These are phyloP conservation scores for Suhomyces panamericanus DNA, from an alignment of 1,139 yeast species.

Conservation along the genomic window DNA sequence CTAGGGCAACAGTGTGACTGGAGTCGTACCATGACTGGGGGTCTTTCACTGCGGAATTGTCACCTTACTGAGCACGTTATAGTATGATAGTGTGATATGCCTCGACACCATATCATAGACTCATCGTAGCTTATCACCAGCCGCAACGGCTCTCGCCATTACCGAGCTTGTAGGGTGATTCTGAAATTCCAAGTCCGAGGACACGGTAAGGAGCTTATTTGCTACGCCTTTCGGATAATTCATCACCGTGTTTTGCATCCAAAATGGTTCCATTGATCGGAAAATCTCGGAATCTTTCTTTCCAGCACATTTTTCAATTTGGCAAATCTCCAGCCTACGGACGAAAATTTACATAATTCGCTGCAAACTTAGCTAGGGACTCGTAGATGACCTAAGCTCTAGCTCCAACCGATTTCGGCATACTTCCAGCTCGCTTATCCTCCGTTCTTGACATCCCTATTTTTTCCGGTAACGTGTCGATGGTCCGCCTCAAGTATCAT, in stretches of 20 bases:
- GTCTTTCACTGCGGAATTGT: not conserved
- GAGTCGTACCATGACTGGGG: too few relatives aligned
- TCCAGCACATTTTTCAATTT: not conserved
- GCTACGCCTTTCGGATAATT: not conserved
- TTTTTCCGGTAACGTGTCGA: not conserved
- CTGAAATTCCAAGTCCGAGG: not conserved
- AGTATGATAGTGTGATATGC: not conserved
- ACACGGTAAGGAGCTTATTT: not conserved
- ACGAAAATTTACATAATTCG: not conserved
- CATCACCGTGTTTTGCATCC: conserved; percentile 1
- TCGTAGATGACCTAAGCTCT: too few relatives aligned
- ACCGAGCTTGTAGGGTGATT: not conserved
- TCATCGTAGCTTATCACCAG: not conserved
- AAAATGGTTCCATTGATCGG: conserved; percentile 2
- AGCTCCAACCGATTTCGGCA: not conserved
- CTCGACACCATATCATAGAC: not conserved
- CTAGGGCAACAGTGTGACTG: too few relatives aligned
- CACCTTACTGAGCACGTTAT: not conserved
- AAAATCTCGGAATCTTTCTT: not conserved
- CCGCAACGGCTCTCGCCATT: not conserved
- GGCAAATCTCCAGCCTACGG: not conserved
- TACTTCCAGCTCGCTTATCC: not conserved
- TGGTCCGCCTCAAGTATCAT: conserved; percentile 2
- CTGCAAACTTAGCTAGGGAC: too few relatives aligned
- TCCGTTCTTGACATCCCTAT: not conserved